Percentiles rank a stretch among this genome's conserved stretches.
Conservation (phyloP, 2,329 filamentous ascomycete genomes). For the Hymenoscyphus fraxineus region DNA sequence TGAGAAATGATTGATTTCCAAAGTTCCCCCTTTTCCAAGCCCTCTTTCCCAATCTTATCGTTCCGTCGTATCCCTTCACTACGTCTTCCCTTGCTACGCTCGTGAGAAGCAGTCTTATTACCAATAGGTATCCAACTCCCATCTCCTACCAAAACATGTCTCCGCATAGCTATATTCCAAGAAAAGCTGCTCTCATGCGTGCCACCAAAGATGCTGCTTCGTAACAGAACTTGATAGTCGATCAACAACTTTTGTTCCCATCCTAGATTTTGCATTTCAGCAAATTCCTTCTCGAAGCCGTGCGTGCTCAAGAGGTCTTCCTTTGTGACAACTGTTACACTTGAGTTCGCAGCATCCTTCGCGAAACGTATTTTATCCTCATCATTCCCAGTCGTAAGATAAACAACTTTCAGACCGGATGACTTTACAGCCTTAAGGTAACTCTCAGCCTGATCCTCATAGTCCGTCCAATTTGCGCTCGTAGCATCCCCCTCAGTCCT, state of each 20-base stretch:
- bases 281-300: slow-evolving; percentile 27
- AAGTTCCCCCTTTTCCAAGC: background rate
- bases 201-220: slow-evolving; percentile 41
- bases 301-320: slow-evolving; percentile 37
- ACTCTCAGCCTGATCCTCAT: slow-evolving; percentile 34
- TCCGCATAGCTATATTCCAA: slow-evolving; percentile 44
- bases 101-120: background rate
- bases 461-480: slow-evolving; percentile 35
- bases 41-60: background rate
- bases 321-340: slow-evolving; percentile 40
- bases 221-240: slow-evolving; percentile 46
- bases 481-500: slow-evolving; percentile 37
- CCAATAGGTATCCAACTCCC: slow-evolving; percentile 15
- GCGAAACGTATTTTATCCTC: slow-evolving; percentile 37
- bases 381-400: slow-evolving; percentile 40
- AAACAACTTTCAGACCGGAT: slow-evolving; percentile 34
- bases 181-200: slow-evolving; percentile 43
- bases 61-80: background rate
- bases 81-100: background rate
- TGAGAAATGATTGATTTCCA: background rate
- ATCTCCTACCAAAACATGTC: slow-evolving; percentile 26
- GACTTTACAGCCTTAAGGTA: slow-evolving; percentile 35
- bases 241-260: slow-evolving; percentile 47
- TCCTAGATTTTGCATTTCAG: slow-evolving; percentile 35
- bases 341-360: slow-evolving; percentile 34